Conservation (phyloP, 805 yeast species). For the Myxozyma monticola region DNA sequence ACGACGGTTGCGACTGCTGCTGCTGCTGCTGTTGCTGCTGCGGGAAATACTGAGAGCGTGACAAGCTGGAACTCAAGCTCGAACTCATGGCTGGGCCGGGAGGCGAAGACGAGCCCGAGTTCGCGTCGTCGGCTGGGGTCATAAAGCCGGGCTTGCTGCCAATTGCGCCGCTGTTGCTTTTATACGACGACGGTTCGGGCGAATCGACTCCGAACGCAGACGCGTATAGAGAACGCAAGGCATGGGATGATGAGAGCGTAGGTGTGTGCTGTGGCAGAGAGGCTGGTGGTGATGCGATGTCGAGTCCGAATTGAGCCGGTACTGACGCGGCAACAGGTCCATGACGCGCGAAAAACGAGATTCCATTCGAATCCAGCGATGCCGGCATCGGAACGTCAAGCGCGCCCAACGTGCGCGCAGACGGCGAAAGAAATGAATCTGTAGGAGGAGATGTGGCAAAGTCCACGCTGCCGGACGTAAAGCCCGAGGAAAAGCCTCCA, state of each 20-base stretch:
- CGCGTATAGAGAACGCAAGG: constrained; percentile 25
- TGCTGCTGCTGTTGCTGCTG: constrained; percentile 5
- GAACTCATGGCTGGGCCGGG: not conserved
- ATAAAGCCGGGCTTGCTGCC: constrained; percentile 9
- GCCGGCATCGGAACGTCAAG: constrained; percentile 29
- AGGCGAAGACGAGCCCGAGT: constrained; percentile 1
- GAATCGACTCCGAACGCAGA: constrained; percentile 29
- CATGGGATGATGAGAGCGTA: constrained; percentile 11
- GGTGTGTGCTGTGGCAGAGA: constrained; percentile 12
- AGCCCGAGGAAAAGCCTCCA: not conserved
- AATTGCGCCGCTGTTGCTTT: not conserved
- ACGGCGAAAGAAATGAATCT: constrained; percentile 17
- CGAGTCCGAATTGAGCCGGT: constrained; percentile 28
- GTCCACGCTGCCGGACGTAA: not conserved
- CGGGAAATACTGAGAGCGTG: not conserved
- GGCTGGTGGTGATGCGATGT: constrained; percentile 10
- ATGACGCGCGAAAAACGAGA: constrained; percentile 27
- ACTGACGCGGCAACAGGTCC: constrained; percentile 34
- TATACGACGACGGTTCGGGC: not conserved
- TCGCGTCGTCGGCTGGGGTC: constrained; percentile 10
- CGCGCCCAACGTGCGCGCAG: constrained; percentile 28
- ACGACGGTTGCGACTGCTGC: constrained; percentile 1
- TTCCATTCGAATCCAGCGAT: constrained; percentile 30
- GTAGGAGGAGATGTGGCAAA: constrained; percentile 13
- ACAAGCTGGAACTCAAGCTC: not conserved